Percentiles rank a stretch among this genome's conserved stretches.
These are phyloP conservation scores for Trypanosomatidae sp. DNA, from an alignment of 208 protist genomes.

Conservation along the genomic window DNA sequence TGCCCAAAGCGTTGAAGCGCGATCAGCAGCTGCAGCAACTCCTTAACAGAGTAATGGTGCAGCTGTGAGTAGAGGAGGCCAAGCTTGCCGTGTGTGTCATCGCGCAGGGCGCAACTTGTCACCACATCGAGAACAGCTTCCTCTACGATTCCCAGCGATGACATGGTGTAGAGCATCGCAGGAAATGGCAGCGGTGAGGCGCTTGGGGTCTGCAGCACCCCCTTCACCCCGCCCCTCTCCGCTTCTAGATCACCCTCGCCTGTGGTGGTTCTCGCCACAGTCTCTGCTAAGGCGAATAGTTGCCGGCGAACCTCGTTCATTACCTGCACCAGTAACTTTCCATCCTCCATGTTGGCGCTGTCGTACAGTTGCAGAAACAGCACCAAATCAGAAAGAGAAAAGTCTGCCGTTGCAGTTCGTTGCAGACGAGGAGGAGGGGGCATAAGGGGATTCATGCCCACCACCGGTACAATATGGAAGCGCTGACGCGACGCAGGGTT, in stretches of 20 bases:
- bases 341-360: slow-evolving; percentile 53
- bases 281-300: slow-evolving; percentile 23
- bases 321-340: slow-evolving; percentile 54
- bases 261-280: background rate
- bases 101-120: slow-evolving; percentile 6
- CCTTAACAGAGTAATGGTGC: slow-evolving; percentile 25
- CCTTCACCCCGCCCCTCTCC: background rate
- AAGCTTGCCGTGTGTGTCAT: background rate
- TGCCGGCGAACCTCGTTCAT: slow-evolving; percentile 53
- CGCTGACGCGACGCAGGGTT: background rate
- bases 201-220: background rate
- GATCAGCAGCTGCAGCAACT: slow-evolving; percentile 51
- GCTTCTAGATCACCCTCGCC: background rate
- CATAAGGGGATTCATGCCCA: background rate
- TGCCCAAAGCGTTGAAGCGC: slow-evolving; percentile 76
- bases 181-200: slow-evolving; percentile 33
- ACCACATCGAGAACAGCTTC: slow-evolving; percentile 49
- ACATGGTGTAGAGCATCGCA: slow-evolving; percentile 52
- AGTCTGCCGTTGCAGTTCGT: background rate
- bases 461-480: slow-evolving; percentile 8
- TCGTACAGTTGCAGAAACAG: slow-evolving; percentile 63
- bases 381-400: slow-evolving; percentile 46
- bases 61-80: slow-evolving; percentile 49
- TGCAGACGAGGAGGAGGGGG: background rate
- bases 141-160: slow-evolving; percentile 53